Conservation (phyloP, 345 rosid genomes). For the Eucalyptus pauciflora region DNA sequence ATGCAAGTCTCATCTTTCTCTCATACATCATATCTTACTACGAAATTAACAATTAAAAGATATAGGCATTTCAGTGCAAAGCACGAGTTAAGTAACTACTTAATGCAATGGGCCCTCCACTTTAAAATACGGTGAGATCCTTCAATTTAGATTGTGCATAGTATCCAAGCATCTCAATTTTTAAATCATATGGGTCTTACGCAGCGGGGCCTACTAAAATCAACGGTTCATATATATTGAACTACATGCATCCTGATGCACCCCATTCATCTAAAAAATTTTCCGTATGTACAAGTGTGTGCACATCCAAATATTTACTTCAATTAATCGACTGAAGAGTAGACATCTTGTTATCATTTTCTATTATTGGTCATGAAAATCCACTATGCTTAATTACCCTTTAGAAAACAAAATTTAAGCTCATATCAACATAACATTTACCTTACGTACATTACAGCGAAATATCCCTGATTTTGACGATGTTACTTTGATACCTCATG, state of each 20-base stretch:
- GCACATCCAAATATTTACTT: background rate
- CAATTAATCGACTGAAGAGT: background rate
- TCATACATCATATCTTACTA: no score
- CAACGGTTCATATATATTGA: background rate
- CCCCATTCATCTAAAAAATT: background rate
- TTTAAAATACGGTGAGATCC: no score
- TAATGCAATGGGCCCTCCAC: no score
- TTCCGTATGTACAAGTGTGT: fast-evolving
- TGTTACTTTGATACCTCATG: background rate
- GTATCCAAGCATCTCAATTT: background rate
- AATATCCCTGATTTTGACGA: background rate
- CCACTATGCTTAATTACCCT: background rate
- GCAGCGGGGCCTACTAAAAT: background rate
- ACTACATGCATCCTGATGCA: background rate
- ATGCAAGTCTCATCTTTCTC: no score
- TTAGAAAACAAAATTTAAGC: background rate
- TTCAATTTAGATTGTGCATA: no score
- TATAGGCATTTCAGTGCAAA: no score
- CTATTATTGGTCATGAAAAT: background rate
- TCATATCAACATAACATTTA: background rate
- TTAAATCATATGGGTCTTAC: background rate
- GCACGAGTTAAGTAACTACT: no score
- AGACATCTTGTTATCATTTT: background rate
- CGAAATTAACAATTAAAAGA: no score
- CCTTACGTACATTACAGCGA: fast-evolving